phyloP scores from a whole-genome alignment of 192 early-diverging fungal genomes.

The Oehlia diaphana region DNA sequence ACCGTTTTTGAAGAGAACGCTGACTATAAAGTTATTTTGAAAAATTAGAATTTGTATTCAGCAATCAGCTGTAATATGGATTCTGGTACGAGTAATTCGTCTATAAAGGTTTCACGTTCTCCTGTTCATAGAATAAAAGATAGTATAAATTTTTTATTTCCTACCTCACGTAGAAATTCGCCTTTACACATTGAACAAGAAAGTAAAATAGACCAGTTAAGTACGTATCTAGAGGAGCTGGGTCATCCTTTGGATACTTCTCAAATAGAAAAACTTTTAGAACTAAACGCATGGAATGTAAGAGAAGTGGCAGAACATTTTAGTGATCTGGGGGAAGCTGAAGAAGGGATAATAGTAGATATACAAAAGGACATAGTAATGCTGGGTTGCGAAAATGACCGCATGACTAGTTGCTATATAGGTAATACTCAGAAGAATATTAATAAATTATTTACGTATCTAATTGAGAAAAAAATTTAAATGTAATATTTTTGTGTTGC shows the following conservation, averaged over 20 bases:
- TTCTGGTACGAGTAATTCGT: neutral
- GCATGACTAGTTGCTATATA: slow-evolving; percentile 67
- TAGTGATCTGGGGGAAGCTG: slow-evolving; percentile 37
- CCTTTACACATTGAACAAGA: slow-evolving; percentile 8
- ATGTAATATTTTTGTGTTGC: slow-evolving; percentile 10
- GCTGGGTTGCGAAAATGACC: slow-evolving; percentile 62
- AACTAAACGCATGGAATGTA: slow-evolving; percentile 37
- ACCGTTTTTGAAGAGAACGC: no score
- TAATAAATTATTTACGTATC: neutral
- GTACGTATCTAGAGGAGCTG: slow-evolving; percentile 22
- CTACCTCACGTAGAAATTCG: neutral
- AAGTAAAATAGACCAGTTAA: slow-evolving; percentile 25
- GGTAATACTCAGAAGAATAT: slow-evolving; percentile 34
- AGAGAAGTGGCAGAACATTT: slow-evolving; percentile 27
- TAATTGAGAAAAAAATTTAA: neutral
- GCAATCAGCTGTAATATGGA: neutral
- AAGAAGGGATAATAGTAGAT: slow-evolving; percentile 33
- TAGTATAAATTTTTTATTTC: neutral
- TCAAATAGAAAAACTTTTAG: slow-evolving; percentile 28
- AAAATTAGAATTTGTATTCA: no score
- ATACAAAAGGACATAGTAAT: slow-evolving; percentile 34
- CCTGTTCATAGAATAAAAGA: slow-evolving; percentile 2
- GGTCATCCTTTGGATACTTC: slow-evolving; percentile 21
- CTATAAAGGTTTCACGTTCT: neutral
- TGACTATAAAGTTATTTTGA: no score